A percentile compares a stretch with the other conserved stretches of the same genome.
phyloP scores from a whole-genome alignment of 2,329 filamentous ascomycete genomes.

The Sporothrix schenckii region DNA sequence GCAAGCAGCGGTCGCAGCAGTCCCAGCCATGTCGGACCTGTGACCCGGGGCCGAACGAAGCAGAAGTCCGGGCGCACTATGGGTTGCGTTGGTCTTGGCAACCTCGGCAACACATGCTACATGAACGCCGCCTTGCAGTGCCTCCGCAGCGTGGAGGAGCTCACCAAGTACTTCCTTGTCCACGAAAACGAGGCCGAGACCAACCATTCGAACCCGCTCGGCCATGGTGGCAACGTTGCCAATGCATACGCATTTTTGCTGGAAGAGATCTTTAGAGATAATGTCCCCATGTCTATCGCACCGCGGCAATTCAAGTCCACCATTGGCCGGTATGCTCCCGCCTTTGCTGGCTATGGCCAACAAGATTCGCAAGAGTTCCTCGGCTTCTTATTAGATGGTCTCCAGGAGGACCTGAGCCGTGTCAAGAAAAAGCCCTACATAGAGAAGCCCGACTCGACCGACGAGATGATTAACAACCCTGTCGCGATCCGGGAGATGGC shows the following conservation, averaged over 20 bases:
- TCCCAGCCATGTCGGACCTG: constrained; percentile 59
- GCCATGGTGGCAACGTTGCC: constrained; percentile 85
- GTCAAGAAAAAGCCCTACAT: constrained; percentile 96
- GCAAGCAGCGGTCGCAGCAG: constrained; percentile 70
- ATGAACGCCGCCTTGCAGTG: constrained; percentile 99
- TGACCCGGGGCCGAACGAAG: constrained; percentile 72
- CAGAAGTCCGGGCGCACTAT: constrained; percentile 69
- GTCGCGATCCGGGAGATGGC: constrained; percentile 82
- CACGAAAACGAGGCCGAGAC: constrained; percentile 76
- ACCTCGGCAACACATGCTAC: constrained; percentile 97
- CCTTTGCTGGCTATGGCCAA: constrained; percentile 92
- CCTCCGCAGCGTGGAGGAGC: constrained; percentile 86
- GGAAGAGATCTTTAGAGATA: constrained; percentile 74
- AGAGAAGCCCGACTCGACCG: constrained; percentile 95
- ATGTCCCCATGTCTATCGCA: constrained; percentile 66
- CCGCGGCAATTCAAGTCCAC: constrained; percentile 81
- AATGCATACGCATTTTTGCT: constrained; percentile 77
- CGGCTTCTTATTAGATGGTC: constrained; percentile 87
- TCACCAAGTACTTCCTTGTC: constrained; percentile 86
- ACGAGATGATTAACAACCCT: constrained; percentile 86
- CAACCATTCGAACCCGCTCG: constrained; percentile 82
- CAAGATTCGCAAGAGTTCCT: constrained; percentile 98
- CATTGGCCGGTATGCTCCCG: constrained; percentile 77
- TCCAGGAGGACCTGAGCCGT: constrained; percentile 93
- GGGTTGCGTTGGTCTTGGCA: constrained; percentile 81